Percentiles rank a stretch among this genome's conserved stretches.
Conservation (phyloP, 805 yeast genomes). For the Sugiyamaella valdiviana region DNA sequence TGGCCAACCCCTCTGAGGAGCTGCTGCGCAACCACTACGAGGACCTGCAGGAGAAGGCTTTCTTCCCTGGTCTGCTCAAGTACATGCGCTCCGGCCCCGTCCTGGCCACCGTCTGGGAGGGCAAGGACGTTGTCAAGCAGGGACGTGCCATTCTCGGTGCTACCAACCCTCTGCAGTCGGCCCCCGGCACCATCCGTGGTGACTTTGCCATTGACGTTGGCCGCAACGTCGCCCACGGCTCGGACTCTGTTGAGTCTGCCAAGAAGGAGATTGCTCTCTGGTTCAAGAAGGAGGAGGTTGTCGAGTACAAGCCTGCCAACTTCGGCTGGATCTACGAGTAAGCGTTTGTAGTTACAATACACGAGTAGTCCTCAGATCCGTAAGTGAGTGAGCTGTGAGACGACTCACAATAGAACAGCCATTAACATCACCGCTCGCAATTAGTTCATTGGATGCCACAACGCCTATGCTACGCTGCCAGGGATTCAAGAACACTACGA, state of each 20-base stretch:
- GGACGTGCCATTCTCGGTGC: constrained; percentile 98
- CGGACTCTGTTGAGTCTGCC: constrained; percentile 98
- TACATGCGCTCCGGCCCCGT: constrained; percentile 99
- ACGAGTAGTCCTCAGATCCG: too few species aligned
- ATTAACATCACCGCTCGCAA: too few species aligned
- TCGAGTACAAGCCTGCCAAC: constrained; percentile 81
- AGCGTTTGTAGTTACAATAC: constrained; percentile 19
- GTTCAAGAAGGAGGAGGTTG: constrained; percentile 97
- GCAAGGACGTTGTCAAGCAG: constrained; percentile 98
- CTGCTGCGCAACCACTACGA: constrained; percentile 90
- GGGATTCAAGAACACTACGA: too few species aligned
- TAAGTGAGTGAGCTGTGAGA: too few species aligned
- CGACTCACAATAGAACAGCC: too few species aligned
- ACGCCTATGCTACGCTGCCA: too few species aligned
- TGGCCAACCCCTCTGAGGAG: constrained; percentile 78
- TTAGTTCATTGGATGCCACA: too few species aligned
- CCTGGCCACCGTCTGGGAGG: constrained; percentile 99
- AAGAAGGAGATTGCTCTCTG: constrained; percentile 91
- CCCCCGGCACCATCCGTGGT: constrained; percentile 99
- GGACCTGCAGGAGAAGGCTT: constrained; percentile 92
- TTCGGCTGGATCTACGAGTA: constrained; percentile 93
- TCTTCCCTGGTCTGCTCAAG: constrained; percentile 92
- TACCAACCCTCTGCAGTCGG: constrained; percentile 94
- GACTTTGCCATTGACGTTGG: constrained; percentile 98
- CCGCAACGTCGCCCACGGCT: constrained; percentile 98